Percentiles rank a stretch among this genome's conserved stretches.
Conservation (phyloP, 1,284 basidiomycete genomes). For the Moesziomyces sp. region DNA sequence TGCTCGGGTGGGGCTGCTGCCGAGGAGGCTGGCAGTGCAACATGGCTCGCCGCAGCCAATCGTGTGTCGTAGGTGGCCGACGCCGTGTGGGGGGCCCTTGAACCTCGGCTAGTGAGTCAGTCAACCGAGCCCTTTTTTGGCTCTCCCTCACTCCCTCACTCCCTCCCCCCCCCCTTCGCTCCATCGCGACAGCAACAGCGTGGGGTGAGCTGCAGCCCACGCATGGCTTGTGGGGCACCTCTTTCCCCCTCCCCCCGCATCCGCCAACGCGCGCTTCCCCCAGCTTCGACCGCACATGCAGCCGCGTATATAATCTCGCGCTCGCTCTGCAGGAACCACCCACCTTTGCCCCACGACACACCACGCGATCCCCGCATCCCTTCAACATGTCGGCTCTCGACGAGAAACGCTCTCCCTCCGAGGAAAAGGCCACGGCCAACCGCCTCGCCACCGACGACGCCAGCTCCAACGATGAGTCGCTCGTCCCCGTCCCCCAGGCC, state of each 20-base stretch:
- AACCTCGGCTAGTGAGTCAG: too few species aligned
- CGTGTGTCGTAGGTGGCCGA: too few species aligned
- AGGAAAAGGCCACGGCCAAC: constrained; percentile 21
- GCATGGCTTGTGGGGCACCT: constrained; percentile 11
- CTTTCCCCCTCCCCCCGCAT: neutral
- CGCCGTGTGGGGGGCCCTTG: too few species aligned
- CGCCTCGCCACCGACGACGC: constrained; percentile 34
- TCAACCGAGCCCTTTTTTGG: too few species aligned
- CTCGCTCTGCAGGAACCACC: too few species aligned
- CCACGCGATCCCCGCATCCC: neutral
- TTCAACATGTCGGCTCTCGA: constrained; percentile 29
- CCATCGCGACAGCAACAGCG: too few species aligned
- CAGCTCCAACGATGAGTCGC: constrained; percentile 26
- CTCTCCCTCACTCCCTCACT: too few species aligned
- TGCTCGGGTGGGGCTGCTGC: too few species aligned
- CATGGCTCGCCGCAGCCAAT: too few species aligned
- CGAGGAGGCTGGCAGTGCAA: too few species aligned
- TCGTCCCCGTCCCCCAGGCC: constrained; percentile 8
- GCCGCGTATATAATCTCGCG: constrained; percentile 2
- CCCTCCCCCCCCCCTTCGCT: neutral
- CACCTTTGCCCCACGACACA: neutral
- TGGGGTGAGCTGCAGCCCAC: too few species aligned
- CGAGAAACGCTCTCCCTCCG: constrained; percentile 22
- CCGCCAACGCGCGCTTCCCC: neutral
- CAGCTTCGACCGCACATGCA: neutral